Evolutionary conservation across 257 asterid species (phyloP), one percentile per base, ranked within the genome.

Genomic region (Solanum bulbocastanum): DNA sequence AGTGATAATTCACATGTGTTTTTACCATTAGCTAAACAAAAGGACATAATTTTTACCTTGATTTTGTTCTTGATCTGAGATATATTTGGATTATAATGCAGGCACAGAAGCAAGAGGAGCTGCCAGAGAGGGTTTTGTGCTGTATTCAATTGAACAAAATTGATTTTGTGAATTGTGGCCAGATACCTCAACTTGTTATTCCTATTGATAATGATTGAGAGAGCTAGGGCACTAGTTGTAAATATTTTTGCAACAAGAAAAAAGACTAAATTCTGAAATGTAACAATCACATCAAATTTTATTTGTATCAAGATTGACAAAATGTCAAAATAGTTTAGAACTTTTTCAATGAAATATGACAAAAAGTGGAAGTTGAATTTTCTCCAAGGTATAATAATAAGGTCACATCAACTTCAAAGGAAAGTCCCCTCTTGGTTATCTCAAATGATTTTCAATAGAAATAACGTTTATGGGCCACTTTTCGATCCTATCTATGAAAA

Each of bases 91-190:
- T 79, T 44, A 37, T 4, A 73, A 74, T 91, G 91, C 93, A 96
- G 99, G 99, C 97, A 58, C 98, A 96, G 56, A 90, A 88, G 36
- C 91, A 93, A 1, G 98, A 94, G 83, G 99, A 96, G 82, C 86
- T 96, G 40, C 98, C 99, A 0, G 99, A 96, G 95, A 94, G 92
- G 74, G 96, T 96, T 44, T n/a, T 96, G 82, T 96, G 99, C 83
- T 92, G 98, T 56, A 90, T 95, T 58, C 92, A 92, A 56, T 92
- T 96, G 89, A 93, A 94, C 87, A 92, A 91, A 75, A 88, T 96
- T 25, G 98, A 96, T 90, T 93, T 96, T 87, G 92, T 91, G 86
- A 94, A 94, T 83, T 88, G 42, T 72, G 98, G 94, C 22, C 94
- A 93, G 52, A 94, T 95, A 88, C 98, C 98, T 1, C 91, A 90